Evolutionary conservation across 75 land plant species (phyloP), one percentile per base, ranked within the genome.

Genomic region (Sequoiadendron giganteum): DNA sequence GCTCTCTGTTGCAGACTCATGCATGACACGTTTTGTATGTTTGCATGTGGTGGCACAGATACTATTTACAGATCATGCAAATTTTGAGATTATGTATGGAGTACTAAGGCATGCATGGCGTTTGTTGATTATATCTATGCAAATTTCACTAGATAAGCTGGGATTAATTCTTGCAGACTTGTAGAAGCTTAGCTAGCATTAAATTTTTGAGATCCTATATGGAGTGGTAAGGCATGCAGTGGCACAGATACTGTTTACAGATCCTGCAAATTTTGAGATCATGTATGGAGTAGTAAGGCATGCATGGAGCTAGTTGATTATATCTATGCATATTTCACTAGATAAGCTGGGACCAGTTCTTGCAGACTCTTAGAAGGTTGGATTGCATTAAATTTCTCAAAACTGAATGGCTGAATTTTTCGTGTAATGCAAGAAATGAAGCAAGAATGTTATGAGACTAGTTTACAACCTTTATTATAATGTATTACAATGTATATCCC

Each of bases 301-400:
- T 47, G 32, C 52, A n/a, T 45, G 16, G 43, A 47, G 49, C 47
- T 82, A 28, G 5, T 42, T 82, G 32, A 82, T n/a, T 82, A 47
- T 82, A 45, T 82, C 48, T 81, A 28, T 82, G 84, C 84, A 82
- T 11, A 82, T 47, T 42, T 1, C 42, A 82, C 32, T 78, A 78
- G 30, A 42, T 81, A 42, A 25, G 49, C 10, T 45, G 14, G 84
- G 16, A 28, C 32, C n/a, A 49, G 15, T 47, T 82, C 48, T n/a
- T 13, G 6, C 14, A 47, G 48, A 45, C n/a, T 82, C 47, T 36
- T 5, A 28, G 49, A 82, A 47, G 30, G 15, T 45, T 28, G 49
- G 77, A 16, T 47, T 47, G 34, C 5, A 3, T 45, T 82, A 10
- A 34, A 14, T 34, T 75, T 75, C 32, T 75, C 16, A 34, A 75